Evolutionary conservation across 768 basidiomycete species (phyloP), one percentile per base, ranked within the genome.

Genomic region (Ramaria sp.): DNA sequence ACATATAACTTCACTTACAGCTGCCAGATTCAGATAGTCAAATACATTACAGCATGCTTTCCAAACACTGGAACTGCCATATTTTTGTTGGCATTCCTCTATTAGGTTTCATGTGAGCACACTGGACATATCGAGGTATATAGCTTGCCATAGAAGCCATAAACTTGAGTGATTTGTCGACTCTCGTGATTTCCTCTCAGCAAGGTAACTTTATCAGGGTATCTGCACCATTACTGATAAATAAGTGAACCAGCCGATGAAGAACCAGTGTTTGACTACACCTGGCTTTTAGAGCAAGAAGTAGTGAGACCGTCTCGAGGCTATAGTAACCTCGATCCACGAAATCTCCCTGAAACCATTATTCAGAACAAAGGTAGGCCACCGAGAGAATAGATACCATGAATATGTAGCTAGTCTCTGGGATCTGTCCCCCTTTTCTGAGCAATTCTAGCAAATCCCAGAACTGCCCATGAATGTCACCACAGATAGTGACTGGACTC

Each of bases 61-160:
- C 95, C 95, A 97, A 22, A 97, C 92, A 1, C 86, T 82, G 5
- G 95, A 83, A 60, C 85, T 91, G 39, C 95, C 95, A 68, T 97
- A 98, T 69, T 97, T 98, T 70, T 92, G 91, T 70, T 96, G 93
- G 65, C 95, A 97, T 71, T 98, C 95, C 67, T 96, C 94, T 90
- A 60, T 34, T 51, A 12, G 41, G 51, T 64, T 20, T 15, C 4
- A 30, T 54, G 11, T 17, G 20, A 51, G n/a, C 13, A 43, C 42
- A 27, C 19, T 24, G 33, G 12, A 33, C 31, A 39, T 27, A 53
- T 22, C 41, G n/a, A 53, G 6, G 47, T 11, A 11, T 34, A n/a
- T 46, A 19, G 9, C 83, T 60, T 57, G 93, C 93, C 93, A 66
- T 96, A 97, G 69, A 96, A 97, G n/a, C 94, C 95, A 59, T 97